Evolutionary conservation across 1,139 yeast genomes (phyloP), one percentile per base, ranked within the genome.

Genomic region (Yamadazyma diospyri): DNA sequence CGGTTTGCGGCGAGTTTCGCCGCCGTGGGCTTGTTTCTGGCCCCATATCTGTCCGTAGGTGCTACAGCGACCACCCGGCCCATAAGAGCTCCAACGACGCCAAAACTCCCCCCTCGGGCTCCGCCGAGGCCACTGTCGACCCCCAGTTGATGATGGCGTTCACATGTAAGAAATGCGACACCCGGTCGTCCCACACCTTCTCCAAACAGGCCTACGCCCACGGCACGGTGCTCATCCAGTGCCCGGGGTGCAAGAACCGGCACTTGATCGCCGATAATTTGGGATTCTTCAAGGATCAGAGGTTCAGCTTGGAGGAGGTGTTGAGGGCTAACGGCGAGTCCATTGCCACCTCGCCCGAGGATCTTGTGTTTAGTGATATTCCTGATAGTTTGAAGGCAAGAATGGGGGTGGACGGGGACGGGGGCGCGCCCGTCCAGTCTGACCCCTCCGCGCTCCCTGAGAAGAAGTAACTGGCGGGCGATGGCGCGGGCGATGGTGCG

Each of bases 191-290:
- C 3, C 97, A 92, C 53, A 72, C 81, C 4, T 81, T 92, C 50
- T 84, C 96, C 12, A 89, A 88, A 46, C 97, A 92, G 56, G 89
- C 97, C 0, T 92, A 92, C 53, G 76, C 81, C 16, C 68, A 71
- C 17, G 98, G 98, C 1, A 81, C 96, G 0, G 96, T 92, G 3
- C 63, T 87, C 35, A 82, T 92, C 23, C 89, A 87, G 51, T 92
- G 97, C 52, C 97, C 97, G 0, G 84, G 88, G 8, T 89, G 98
- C 58, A 75, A 83, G 46, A 78, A 75, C 51, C 75, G 97, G 42
- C 98, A 92, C 52, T 64, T 92, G 50, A 89, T 92, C 34, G 95
- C 97, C 1, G 98, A 92, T 53, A 95, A 89, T 57, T 67, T 92
- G 47, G 85, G 65, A 59, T 85, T 92, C 31, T 88, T 89, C 52